These are phyloP conservation scores for Arthrobotrys conoides DNA, from an alignment of 2,329 filamentous ascomycete species.

Conservation along the genomic window DNA sequence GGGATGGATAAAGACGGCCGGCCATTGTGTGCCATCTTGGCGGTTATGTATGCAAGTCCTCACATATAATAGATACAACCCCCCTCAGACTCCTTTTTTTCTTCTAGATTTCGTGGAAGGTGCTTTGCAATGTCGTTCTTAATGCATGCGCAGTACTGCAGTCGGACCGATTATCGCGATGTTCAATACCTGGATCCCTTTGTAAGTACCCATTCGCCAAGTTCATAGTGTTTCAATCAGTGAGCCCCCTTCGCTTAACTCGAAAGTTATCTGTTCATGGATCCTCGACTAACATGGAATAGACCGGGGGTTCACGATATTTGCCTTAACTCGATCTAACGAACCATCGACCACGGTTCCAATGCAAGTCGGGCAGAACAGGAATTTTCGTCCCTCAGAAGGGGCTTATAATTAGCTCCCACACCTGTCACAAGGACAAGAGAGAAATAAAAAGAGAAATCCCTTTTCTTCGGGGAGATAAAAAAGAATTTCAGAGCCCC, in stretches of 20 bases:
- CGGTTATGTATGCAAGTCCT: neutral
- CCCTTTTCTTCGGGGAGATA: neutral
- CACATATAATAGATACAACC: neutral
- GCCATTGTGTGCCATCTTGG: neutral
- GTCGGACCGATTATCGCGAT: slow-evolving; percentile 54
- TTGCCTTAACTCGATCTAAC: slow-evolving; percentile 20
- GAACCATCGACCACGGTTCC: slow-evolving; percentile 16
- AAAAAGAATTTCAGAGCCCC: slow-evolving; percentile 11
- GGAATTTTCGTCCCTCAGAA: slow-evolving; percentile 34
- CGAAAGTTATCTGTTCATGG: slow-evolving; percentile 16
- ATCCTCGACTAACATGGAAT: slow-evolving; percentile 24
- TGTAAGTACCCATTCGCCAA: slow-evolving; percentile 33
- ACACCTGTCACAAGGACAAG: neutral
- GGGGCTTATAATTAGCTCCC: slow-evolving; percentile 45
- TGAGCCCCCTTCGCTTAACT: slow-evolving; percentile 48
- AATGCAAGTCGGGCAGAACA: slow-evolving; percentile 35
- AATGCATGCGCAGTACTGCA: neutral
- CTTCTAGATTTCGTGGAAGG: slow-evolving; percentile 24
- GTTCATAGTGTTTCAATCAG: slow-evolving; percentile 42
- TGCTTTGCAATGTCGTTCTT: neutral
- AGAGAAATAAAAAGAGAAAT: neutral
- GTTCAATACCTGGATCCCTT: slow-evolving; percentile 4
- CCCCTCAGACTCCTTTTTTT: neutral
- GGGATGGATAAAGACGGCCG: slow-evolving; percentile 21
- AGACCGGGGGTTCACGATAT: slow-evolving; percentile 6